Conservation (phyloP, 208 protist genomes). For the Sergeia podlipaevii region DNA sequence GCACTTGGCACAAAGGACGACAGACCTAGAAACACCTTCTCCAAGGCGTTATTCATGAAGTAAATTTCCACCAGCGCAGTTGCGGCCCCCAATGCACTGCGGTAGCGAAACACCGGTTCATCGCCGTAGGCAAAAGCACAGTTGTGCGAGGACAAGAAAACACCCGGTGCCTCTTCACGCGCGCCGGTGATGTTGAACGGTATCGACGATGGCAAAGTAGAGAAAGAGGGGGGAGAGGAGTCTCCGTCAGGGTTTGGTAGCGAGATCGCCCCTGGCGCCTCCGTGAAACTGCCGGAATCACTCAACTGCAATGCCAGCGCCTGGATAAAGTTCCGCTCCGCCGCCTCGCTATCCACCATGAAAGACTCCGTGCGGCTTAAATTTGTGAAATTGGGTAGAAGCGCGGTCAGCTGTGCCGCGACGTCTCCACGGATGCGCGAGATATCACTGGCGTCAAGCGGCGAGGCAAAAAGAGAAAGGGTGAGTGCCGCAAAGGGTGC, state of each 20-base stretch:
- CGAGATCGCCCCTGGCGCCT: background rate
- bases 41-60: too few relatives aligned
- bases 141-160: constrained; percentile 7
- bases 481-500: constrained; percentile 39
- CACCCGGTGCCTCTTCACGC: constrained; percentile 5
- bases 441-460: constrained; percentile 50
- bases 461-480: constrained; percentile 50
- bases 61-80: too few relatives aligned
- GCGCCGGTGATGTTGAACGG: constrained; percentile 1
- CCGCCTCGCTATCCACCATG: constrained; percentile 20
- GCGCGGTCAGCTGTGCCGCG: constrained; percentile 25
- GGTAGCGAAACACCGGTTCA: constrained; percentile 19
- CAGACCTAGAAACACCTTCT: too few relatives aligned
- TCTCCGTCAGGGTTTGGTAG: too few relatives aligned
- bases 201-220: background rate
- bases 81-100: too few relatives aligned
- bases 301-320: constrained; percentile 4
- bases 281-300: background rate
- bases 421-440: constrained; percentile 22
- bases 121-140: constrained; percentile 4
- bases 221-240: background rate
- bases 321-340: constrained; percentile 11
- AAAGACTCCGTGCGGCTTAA: constrained; percentile 48
- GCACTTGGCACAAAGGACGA: too few relatives aligned
- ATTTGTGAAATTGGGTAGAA: constrained; percentile 53